Percentiles rank a stretch among this genome's conserved stretches.
phyloP scores from a whole-genome alignment of 352 stramenopile species.

The Pythium brassicae region DNA sequence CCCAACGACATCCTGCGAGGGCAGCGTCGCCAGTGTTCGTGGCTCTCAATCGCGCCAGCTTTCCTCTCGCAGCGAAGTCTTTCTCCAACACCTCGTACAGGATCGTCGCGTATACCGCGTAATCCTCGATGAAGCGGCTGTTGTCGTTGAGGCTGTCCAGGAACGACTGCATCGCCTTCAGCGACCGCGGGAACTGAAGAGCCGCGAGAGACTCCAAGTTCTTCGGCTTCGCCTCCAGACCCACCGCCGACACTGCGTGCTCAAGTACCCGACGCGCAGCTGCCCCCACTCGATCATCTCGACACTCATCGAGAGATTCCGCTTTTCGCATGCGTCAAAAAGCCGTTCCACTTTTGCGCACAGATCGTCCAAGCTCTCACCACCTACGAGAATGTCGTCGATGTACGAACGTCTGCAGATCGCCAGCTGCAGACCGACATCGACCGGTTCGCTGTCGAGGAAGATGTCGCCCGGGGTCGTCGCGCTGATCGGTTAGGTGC shows the following conservation, averaged over 20 bases:
- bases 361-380: constrained; percentile 8
- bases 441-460: neutral
- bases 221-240: constrained; percentile 5
- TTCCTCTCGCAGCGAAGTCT: neutral
- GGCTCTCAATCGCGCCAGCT: neutral
- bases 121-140: neutral
- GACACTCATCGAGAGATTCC: constrained; percentile 19
- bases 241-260: constrained; percentile 9
- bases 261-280: constrained; percentile 11
- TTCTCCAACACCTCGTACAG: neutral
- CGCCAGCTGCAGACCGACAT: neutral
- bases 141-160: neutral
- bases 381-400: constrained; percentile 20
- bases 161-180: neutral
- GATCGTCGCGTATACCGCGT: neutral
- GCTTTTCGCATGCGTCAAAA: constrained; percentile 10
- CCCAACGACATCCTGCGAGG: neutral
- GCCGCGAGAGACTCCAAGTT: neutral
- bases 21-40: neutral
- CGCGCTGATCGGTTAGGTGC: neutral
- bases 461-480: neutral
- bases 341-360: constrained; percentile 7
- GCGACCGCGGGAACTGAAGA: neutral
- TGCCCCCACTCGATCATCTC: constrained; percentile 15
- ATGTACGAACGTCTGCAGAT: constrained; percentile 18